Percentiles rank a stretch among this genome's conserved stretches.
These are phyloP conservation scores for Brassica rapa DNA, from an alignment of 345 rosid genomes.

Conservation along the genomic window DNA sequence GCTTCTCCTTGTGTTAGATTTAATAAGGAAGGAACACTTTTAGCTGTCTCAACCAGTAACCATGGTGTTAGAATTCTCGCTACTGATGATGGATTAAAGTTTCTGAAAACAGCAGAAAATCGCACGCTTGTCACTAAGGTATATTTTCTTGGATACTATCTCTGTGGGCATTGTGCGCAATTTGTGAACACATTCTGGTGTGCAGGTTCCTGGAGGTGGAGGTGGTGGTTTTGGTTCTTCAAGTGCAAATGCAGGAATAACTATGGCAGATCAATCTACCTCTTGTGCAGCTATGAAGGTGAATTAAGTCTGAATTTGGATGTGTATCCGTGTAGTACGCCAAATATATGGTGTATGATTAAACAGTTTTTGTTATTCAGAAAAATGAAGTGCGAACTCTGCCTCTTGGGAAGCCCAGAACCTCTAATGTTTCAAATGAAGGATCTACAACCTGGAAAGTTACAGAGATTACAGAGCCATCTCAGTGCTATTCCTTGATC, in stretches of 20 bases:
- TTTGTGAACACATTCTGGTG: constrained; percentile 1
- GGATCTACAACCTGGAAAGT: constrained; percentile 66
- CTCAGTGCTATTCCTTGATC: constrained; percentile 69
- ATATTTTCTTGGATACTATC: constrained; percentile 10
- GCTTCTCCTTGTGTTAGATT: constrained; percentile 78
- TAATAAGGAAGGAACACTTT: constrained; percentile 74
- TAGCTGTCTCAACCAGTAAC: constrained; percentile 83
- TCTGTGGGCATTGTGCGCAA: neutral
- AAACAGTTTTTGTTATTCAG: constrained; percentile 41
- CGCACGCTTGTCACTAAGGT: constrained; percentile 74
- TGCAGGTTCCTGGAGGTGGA: constrained; percentile 55
- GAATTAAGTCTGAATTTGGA: constrained; percentile 35
- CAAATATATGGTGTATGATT: neutral
- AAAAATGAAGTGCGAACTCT: constrained; percentile 52
- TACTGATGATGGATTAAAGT: constrained; percentile 67
- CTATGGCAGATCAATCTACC: constrained; percentile 55
- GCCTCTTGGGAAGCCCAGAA: constrained; percentile 65
- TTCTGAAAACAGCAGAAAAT: constrained; percentile 64
- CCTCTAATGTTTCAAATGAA: constrained; percentile 56
- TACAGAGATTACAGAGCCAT: constrained; percentile 73
- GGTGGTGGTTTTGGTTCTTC: constrained; percentile 46
- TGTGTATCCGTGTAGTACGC: constrained; percentile 1
- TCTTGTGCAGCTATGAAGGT: constrained; percentile 60
- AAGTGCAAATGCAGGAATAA: constrained; percentile 54
- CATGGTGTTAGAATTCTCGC: constrained; percentile 75